Evolutionary conservation across 164 flowering plant genomes (phyloP), one percentile per base, ranked within the genome.

Genomic region (Malania oleifera): DNA sequence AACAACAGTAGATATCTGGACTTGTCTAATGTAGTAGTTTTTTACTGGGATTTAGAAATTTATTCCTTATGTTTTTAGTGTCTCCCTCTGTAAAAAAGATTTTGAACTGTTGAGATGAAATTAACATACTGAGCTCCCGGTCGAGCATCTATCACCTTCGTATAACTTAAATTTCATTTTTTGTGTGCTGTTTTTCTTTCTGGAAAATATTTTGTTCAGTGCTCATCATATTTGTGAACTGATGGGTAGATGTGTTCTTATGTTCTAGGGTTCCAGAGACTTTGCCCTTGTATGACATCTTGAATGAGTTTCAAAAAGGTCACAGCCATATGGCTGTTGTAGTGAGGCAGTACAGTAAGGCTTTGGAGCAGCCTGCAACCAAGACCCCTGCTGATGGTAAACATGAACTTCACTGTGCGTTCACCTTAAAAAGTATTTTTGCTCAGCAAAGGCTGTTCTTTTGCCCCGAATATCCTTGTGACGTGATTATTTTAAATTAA

Each of bases 311-410:
- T 68, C 99, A 95, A 74, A 95, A 95, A 77, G 98, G 98, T 37
- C 93, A 87, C 73, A 95, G 98, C 64, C 99, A 95, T 76, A 95
- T 95, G 96, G 97, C 99, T 65, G 91, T 85, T 68, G 96, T 95
- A 59, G 74, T 85, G 41, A 78, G 81, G 66, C 80, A 74, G 35
- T 61, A 51, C 49, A 56, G 60, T 61, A 72, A 76, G 60, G 52
- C 45, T 14, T 53, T 13, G 48, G 76, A 51, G 48, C 61, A 70
- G 52, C 54, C 68, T 57, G 70, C 49, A 1, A 52, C 41, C 60
- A 73, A 68, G 40, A 68, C 45, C 50, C 43, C 61, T 57, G 68
- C 43, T 37, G 74, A 71, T 20, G 62, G 98, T 86, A 81, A 73
- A 77, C 44, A 50, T 49, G 12, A 39, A 56, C 46, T 14, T 48